Base-by-base conservation (phyloP, 2,329 filamentous ascomycete genomes). In the Salinomyces thailandicus region DNA sequence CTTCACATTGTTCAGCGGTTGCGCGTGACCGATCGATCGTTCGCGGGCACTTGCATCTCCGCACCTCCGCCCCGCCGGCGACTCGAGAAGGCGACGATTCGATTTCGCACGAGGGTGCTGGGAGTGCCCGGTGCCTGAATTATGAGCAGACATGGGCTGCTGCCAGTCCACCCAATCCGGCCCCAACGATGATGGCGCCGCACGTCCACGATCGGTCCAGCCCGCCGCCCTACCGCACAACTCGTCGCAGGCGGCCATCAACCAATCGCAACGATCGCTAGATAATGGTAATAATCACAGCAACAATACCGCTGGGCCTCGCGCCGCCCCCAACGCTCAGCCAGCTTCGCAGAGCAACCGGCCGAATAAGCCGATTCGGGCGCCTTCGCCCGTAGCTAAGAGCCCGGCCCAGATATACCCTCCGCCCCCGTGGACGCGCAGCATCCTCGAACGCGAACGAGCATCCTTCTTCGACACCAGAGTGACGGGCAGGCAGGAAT, bases 381-480 rank as follows among this genome's bases (percentile, higher is more conserved):
- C 31, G 43, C n/a, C 53, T 46, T 6, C 44, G 2, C 53, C 47
- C 0, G 38, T 50, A 17, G 32, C 36, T 17, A 38, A 34, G 19
- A 44, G 34, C 16, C 54, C 47, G 9, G 35, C 34, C 16, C 45
- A 48, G 29, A 38, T 46, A 18, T 37, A 31, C 11, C 39, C 40
- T 17, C 50, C 46, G 9, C 48, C 49, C 6, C 60, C 64, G 12
- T 93, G 83, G 83, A 86, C 82, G 1, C 75, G 72, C n/a, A 54
- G 62, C 12, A 66, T 79, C 36, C 66, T 94, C 2, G 73, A 77
- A 40, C 69, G 69, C 19, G 84, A 94, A 62, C 74, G 89, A 33
- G 64, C 63, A 33, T 85, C 85, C 43, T 95, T 93, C 67, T 96
- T 93, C 60, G 86, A 95, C 43, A 95, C 87, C 1, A 69, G 85